Base-by-base conservation (phyloP, 2,329 filamentous ascomycete species). In the Aspergillus tubingensis region DNA sequence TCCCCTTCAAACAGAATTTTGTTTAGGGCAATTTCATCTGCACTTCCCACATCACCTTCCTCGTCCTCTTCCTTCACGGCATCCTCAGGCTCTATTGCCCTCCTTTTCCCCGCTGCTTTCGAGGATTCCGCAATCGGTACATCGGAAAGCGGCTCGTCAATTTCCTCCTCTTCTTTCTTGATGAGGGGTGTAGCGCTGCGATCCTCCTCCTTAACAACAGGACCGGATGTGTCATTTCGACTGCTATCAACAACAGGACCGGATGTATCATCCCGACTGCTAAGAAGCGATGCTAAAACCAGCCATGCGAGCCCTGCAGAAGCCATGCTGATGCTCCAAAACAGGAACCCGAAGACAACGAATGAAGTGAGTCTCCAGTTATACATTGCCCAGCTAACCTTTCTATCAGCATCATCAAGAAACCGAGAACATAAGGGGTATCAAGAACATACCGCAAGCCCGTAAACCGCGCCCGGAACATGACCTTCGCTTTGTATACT, bases 321-420 rank as follows among this genome's bases (percentile, higher is more conserved):
- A 0, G 86, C 65, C 69, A 96, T 82, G 71, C 94, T 92, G 11
- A 86, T 85, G 1, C 80, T 72, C 92, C 93, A 98, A 76, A 97
- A 97, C 0, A 85, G 67, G 0, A 80, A 75, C 0, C 88, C 91
- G 68, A 92, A 90, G 0, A 88, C 70, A 0, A 90, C 55, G 60
- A 92, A 92, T 5, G 87, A 87, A 1, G 86, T 74, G 38, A 95
- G 70, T 11, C 90, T 86, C 78, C 94, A 89, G 62, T 91, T 88
- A 70, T 95, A 95, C 91, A 99, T 96, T 58, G 93, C 69, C 86
- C 90, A 95, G 52, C 90, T 82, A 60, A 54, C 17, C 39, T 57
- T 36, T 19, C 13, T 30, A 54, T 75, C 59, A 73, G 70, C 53
- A 32, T 19, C 13, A 21, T 49, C 43, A 23, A 49, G 2, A 21